Evolutionary conservation across 805 yeast genomes (phyloP), one percentile per base, ranked within the genome.

Genomic region (Lipomyces sp.): DNA sequence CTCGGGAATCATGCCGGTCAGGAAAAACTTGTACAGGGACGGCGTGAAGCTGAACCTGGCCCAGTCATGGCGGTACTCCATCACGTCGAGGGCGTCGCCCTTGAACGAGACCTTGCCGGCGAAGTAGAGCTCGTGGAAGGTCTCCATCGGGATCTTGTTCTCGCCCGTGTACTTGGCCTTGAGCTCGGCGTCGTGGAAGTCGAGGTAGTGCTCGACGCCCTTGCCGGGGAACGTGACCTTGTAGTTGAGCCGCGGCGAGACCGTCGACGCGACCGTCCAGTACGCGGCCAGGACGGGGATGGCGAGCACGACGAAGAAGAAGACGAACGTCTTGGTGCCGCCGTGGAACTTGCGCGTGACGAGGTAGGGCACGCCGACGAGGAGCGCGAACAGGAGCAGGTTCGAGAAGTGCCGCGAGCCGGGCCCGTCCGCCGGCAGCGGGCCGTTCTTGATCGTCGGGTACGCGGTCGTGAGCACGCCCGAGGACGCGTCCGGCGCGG

Each of bases 41-140:
- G 79, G 63, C 39, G 96, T 88, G 75, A 88, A 88, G 33, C 82
- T 70, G 74, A 86, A 88, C 60, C 74, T 75, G 61, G 89, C 85
- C 95, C 96, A 88, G 72, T 88, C 96, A 64, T 89, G 95, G 70
- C 91, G 82, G 73, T 74, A 83, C 74, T 88, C 96, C 75, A 88
- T 65, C 41, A 82, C 77, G 61, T 89, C 96, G 57, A 89, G 77
- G 51, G 83, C 80, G 69, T 89, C 96, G 60, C 95, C 95, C 69
- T 85, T 86, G 74, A 88, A 86, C 28, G 84, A 77, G 47, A 88
- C 95, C 70, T 87, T 85, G 63, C 83, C 82, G 49, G 77, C 89
- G 67, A 88, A 88, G 71, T 80, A 89, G 61, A 86, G 77, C 71
- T 88, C 93, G 65, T 84, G 90, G 82, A 89, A 88, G 14, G 95